Evolutionary conservation across 2,329 filamentous ascomycete species (phyloP).

Genomic region (Diplodia mutila): DNA sequence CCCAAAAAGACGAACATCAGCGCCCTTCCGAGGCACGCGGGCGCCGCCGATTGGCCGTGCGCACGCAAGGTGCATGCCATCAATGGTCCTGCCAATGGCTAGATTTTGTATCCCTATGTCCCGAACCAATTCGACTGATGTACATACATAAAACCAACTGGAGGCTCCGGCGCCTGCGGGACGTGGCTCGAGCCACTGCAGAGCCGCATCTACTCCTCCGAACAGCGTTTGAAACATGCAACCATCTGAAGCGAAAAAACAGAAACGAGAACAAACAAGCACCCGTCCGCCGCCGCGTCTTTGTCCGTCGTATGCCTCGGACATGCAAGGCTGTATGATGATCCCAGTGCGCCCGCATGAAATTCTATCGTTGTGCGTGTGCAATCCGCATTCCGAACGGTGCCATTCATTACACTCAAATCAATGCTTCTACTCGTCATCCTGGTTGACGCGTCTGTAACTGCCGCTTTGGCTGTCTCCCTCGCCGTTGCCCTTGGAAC

Average conservation of each 20-base stretch:
- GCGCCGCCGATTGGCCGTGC: constrained; percentile 6
- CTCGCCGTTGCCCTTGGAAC: constrained; percentile 52
- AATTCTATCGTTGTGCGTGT: constrained; percentile 21
- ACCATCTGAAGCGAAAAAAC: constrained; percentile 2
- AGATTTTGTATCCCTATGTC: constrained; percentile 23
- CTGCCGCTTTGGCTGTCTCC: constrained; percentile 48
- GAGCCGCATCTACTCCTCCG: constrained; percentile 15
- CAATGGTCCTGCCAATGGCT: background rate
- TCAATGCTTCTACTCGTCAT: constrained; percentile 35
- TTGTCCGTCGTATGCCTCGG: constrained; percentile 8
- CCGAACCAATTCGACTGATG: constrained; percentile 7
- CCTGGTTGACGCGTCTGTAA: constrained; percentile 53
- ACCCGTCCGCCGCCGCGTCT: constrained; percentile 5
- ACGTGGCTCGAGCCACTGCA: constrained; percentile 23
- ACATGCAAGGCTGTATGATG: constrained; percentile 19
- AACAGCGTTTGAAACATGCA: background rate
- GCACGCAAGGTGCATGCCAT: constrained; percentile 20
- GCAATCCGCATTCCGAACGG: constrained; percentile 21
- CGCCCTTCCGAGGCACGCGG: constrained; percentile 15
- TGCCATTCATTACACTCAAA: constrained; percentile 2
- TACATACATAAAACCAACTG: constrained; percentile 13
- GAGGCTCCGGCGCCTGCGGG: constrained; percentile 19
- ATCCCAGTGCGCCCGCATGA: constrained; percentile 23
- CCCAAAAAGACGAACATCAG: constrained; percentile 1
- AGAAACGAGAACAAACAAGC: background rate